Conservation (phyloP, 306 rosid genomes). For the Abrus pulchellus region DNA sequence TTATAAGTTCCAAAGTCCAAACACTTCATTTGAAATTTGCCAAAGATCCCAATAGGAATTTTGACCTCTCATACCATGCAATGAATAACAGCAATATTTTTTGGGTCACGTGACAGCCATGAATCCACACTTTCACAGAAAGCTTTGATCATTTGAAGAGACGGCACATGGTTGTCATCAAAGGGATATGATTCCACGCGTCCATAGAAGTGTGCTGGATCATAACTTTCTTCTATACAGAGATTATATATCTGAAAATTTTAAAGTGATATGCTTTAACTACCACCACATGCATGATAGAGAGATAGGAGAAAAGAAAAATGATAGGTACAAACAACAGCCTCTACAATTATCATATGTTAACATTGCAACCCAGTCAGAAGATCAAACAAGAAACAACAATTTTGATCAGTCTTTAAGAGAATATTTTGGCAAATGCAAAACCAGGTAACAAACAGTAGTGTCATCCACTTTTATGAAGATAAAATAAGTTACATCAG, state of each 20-base stretch:
- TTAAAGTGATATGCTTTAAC: conserved; percentile 32
- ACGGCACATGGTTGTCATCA: conserved; percentile 93
- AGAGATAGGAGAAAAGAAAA: conserved; percentile 10
- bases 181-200: conserved; percentile 91
- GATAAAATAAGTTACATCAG: neutral
- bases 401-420: neutral
- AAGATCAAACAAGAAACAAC: neutral
- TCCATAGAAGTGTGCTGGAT: conserved; percentile 80
- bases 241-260: conserved; percentile 84
- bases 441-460: neutral
- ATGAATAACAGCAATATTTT: conserved; percentile 85
- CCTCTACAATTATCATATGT: neutral
- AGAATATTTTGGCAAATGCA: conserved; percentile 2
- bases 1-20: conserved; percentile 15
- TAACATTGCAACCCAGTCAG: neutral
- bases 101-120: conserved; percentile 77
- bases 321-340: neutral
- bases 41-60: conserved; percentile 15
- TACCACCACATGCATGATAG: conserved; percentile 3
- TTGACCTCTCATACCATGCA: conserved; percentile 79
- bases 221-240: conserved; percentile 88
- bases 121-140: conserved; percentile 85
- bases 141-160: conserved; percentile 75
- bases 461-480: conserved; percentile 2
- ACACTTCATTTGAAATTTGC: conserved; percentile 21